A percentile compares a stretch with the other conserved stretches of the same genome.
These are phyloP conservation scores for Trichoderma atroviride DNA, from an alignment of 2,329 filamentous ascomycete genomes.

Conservation along the genomic window DNA sequence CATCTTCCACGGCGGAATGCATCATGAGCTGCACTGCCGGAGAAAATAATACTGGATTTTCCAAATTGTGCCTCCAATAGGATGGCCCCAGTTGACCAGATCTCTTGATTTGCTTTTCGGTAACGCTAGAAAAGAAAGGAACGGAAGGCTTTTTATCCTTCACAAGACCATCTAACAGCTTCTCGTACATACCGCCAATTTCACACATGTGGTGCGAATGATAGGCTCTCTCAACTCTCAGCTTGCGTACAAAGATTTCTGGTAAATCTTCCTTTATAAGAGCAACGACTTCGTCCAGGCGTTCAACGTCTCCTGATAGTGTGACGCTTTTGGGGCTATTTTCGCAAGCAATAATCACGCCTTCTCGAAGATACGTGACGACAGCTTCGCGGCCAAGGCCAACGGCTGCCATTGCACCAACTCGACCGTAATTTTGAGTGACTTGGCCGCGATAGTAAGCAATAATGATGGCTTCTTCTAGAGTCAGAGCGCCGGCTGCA, in stretches of 20 bases:
- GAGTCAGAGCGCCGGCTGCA: conserved; percentile 25
- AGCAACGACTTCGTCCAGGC: conserved; percentile 40
- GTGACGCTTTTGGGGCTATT: conserved; percentile 55
- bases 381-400: not conserved
- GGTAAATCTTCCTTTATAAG: conserved; percentile 41
- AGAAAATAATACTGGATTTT: conserved; percentile 27
- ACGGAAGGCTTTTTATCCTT: conserved; percentile 31
- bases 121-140: conserved; percentile 44
- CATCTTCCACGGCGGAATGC: conserved; percentile 1
- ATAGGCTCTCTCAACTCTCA: conserved; percentile 52
- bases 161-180: not conserved
- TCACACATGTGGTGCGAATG: conserved; percentile 43
- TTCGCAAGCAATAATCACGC: conserved; percentile 43
- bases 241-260: conserved; percentile 47
- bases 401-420: conserved; percentile 21
- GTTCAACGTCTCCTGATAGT: conserved; percentile 49
- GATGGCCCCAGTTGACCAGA: not conserved
- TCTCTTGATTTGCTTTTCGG: not conserved
- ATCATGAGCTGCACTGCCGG: conserved; percentile 26
- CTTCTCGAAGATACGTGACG: not conserved
- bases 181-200: conserved; percentile 8
- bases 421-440: not conserved
- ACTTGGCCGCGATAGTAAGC: conserved; percentile 18
- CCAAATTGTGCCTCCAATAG: conserved; percentile 29
- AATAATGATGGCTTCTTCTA: conserved; percentile 4